Evolutionary conservation across 768 basidiomycete genomes (phyloP), one percentile per base, ranked within the genome.

Genomic region (Lentinula sp.): DNA sequence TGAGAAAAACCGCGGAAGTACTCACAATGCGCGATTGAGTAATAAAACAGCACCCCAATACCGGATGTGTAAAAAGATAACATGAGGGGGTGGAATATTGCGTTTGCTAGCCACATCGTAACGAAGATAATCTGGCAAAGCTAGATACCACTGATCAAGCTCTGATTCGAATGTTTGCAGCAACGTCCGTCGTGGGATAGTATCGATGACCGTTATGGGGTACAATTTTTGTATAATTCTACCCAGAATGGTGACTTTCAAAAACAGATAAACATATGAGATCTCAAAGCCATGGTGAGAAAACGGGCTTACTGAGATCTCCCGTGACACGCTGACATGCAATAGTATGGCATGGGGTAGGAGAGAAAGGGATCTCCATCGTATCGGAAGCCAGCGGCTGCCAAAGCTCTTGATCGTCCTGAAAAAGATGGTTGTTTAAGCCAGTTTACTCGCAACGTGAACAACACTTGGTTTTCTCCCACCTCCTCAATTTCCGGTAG

Each of bases 11-110:
- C 2, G 8, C 41, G 62, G 33, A 53, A 16, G 15, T 28, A 80
- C 90, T 79, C 71, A 91, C 90, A 91, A 93, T 15, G 88, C 89
- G 56, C 91, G 81, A 70, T 92, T 82, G 42, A 92, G 77, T 41
- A 93, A 74, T 12, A 93, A 76, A 4, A 92, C 85, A 16, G 88
- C 79, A 6, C 83, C 84, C 84, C 88, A 90, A 69, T 93, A 92
- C 63, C 88, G 79, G 60, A 90, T 78, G 65, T 93, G 88, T 45
- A 92, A 73, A 50, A 84, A 79, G 35, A 91, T 70, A 28, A 91
- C 78, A 57, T 86, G 83, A 1, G 90, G 86, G 4, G 86, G 80
- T 8, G 87, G 87, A 9, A 76, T 36, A 8, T 71, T 73, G 52
- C 82, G 76, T 66, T 81, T 81, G 64, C 78, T 84, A 12, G 80